Percentiles rank a stretch among this genome's conserved stretches.
Evolutionary conservation across 2,329 filamentous ascomycete species (phyloP).

Genomic region (Diaporthe sp.): DNA sequence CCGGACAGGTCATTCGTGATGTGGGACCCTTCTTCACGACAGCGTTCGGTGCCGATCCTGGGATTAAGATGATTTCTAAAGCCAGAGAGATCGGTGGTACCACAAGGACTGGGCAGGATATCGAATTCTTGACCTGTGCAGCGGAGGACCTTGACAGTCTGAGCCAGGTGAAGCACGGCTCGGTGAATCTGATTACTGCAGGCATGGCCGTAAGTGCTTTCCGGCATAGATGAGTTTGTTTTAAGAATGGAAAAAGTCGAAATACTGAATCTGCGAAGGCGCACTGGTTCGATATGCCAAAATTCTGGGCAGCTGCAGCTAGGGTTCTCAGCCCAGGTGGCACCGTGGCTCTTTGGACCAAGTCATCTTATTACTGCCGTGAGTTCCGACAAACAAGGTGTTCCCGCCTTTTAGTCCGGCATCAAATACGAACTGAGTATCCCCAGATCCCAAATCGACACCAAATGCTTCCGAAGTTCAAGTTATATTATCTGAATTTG

Average conservation of each 20-base stretch:
- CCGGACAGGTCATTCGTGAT: constrained; percentile 48
- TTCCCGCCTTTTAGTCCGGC: not conserved
- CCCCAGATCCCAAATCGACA: constrained; percentile 53
- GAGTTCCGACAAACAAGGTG: constrained; percentile 23
- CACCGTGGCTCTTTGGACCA: constrained; percentile 61
- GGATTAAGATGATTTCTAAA: constrained; percentile 47
- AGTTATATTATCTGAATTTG: constrained; percentile 52
- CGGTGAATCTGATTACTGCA: constrained; percentile 48
- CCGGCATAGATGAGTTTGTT: not conserved
- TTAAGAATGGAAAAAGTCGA: not conserved
- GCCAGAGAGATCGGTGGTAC: constrained; percentile 45
- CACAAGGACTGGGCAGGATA: constrained; percentile 41
- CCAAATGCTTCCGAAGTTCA: constrained; percentile 48
- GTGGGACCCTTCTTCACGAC: constrained; percentile 46
- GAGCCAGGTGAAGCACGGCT: constrained; percentile 39
- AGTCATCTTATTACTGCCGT: constrained; percentile 47
- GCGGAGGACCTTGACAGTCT: constrained; percentile 47
- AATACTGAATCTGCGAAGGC: constrained; percentile 45
- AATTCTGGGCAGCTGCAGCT: constrained; percentile 60
- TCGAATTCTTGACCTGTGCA: constrained; percentile 44
- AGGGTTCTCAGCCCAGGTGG: constrained; percentile 62
- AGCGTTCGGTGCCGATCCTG: constrained; percentile 48
- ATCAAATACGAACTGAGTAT: not conserved
- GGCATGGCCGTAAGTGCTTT: constrained; percentile 45
- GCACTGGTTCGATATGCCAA: constrained; percentile 65